Evolutionary conservation across 345 rosid genomes (phyloP).

Genomic region (Hirschfeldia incana): DNA sequence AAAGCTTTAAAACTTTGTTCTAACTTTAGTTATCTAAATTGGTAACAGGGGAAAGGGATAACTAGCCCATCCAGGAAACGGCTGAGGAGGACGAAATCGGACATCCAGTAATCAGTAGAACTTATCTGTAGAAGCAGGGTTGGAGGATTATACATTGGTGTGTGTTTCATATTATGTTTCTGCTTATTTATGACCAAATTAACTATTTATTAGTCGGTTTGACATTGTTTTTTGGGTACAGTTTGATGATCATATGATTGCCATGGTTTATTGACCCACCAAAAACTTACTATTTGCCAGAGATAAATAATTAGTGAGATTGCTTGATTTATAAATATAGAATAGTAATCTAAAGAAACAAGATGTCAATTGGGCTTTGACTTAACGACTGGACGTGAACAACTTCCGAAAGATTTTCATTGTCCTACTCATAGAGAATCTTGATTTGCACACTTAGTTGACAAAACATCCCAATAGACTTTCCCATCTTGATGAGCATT

Average conservation of each 20-base stretch:
- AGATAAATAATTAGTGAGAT: background rate
- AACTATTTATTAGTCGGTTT: background rate
- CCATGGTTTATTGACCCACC: background rate
- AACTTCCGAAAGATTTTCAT: background rate
- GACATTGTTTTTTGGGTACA: background rate
- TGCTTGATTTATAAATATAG: background rate
- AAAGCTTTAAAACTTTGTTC: background rate
- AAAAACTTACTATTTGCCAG: background rate
- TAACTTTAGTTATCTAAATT: background rate
- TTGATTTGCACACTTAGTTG: background rate
- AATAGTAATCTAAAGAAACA: background rate
- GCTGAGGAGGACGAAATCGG: slow-evolving; percentile 76
- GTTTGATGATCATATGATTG: slow-evolving; percentile 1
- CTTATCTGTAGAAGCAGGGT: background rate
- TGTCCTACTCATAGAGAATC: background rate
- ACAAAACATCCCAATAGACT: background rate
- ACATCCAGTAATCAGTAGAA: slow-evolving; percentile 56
- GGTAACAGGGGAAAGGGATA: slow-evolving; percentile 50
- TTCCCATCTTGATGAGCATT: background rate
- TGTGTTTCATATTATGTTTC: slow-evolving; percentile 1
- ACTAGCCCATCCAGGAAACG: slow-evolving; percentile 49
- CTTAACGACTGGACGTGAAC: background rate
- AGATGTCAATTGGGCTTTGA: background rate
- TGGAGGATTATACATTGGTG: background rate
- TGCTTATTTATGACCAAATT: background rate